Base-by-base conservation (phyloP, 306 rosid genomes). In the Prunus mongolica region DNA sequence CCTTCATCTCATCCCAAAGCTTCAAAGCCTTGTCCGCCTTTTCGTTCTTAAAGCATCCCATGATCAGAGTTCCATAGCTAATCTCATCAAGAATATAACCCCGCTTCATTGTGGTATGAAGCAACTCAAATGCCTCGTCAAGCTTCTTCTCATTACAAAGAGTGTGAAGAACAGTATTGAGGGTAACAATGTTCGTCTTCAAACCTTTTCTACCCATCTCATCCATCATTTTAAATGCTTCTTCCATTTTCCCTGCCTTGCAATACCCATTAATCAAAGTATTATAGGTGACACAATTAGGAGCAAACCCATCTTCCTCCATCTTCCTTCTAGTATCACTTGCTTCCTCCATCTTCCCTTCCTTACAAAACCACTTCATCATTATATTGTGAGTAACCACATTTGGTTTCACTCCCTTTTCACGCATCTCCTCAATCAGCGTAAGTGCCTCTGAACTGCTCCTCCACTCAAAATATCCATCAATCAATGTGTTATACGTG, bases 41-140 rank as follows among this genome's bases (percentile, higher is more conserved):
- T 45, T 85, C 86, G 58, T 78, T 84, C 82, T 86, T 90, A 80
- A 90, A 87, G 90, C 89, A 90, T 66, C 97, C 98, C 85, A 80
- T 83, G 67, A 94, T 90, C 57, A 92, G 85, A 77, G 93, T 90
- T 78, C 97, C 98, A 82, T 90, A 94, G 34, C 89, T 92, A 58
- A 92, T 93, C 84, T 89, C 95, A 64, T 94, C 89, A 77, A 92
- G 80, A 78, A 90, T 81, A 86, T 94, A 94, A 73, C 98, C 98
- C 67, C 91, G 84, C 86, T 79, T 89, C 72, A 65, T 55, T 2
- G 95, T 89, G 69, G 72, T 85, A 65, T 58, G 67, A 58, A 78
- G 69, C 71, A 94, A 83, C 60, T 82, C 49, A 28, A 89, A 83
- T 5, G 98, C 98, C 78, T 88, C 87, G 13, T 84, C 88, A 28